Percentiles rank a stretch among this genome's conserved stretches.
These are phyloP conservation scores for Xylariaceae sp. DNA, from an alignment of 2,329 filamentous ascomycete species.

Conservation along the genomic window DNA sequence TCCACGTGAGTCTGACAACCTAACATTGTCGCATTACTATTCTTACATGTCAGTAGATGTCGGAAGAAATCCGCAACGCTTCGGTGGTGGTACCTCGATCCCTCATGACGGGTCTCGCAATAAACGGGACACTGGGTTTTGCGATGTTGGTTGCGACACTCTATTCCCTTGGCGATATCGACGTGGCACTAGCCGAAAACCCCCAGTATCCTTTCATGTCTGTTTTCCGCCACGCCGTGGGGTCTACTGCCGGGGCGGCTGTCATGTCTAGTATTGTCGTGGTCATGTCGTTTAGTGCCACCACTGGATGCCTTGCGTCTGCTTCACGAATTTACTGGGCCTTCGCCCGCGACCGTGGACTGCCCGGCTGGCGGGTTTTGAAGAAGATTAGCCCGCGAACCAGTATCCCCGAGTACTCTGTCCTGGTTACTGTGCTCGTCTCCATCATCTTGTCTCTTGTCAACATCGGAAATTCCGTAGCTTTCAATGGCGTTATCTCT, in stretches of 20 bases:
- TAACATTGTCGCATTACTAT: not conserved
- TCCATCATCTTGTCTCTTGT: constrained; percentile 34
- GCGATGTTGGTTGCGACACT: constrained; percentile 63
- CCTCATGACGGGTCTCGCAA: constrained; percentile 54
- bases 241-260: constrained; percentile 54
- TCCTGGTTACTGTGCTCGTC: constrained; percentile 29
- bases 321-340: constrained; percentile 65
- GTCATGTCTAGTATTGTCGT: constrained; percentile 59
- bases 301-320: constrained; percentile 61
- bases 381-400: constrained; percentile 33
- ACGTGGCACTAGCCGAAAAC: constrained; percentile 49
- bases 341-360: constrained; percentile 45
- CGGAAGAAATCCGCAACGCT: constrained; percentile 56
- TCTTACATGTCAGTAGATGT: constrained; percentile 43
- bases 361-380: constrained; percentile 33
- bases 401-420: constrained; percentile 32
- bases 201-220: constrained; percentile 66
- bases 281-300: constrained; percentile 55
- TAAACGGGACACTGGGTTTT: constrained; percentile 61
- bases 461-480: constrained; percentile 32
- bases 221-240: constrained; percentile 60
- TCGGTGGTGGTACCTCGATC: constrained; percentile 57
- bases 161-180: constrained; percentile 59
- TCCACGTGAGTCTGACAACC: constrained; percentile 25
- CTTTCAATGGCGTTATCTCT: constrained; percentile 36